A percentile compares a stretch with the other conserved stretches of the same genome.
Evolutionary conservation across 257 asterid genomes (phyloP).

Genomic region (Rauvolfia tetraphylla): DNA sequence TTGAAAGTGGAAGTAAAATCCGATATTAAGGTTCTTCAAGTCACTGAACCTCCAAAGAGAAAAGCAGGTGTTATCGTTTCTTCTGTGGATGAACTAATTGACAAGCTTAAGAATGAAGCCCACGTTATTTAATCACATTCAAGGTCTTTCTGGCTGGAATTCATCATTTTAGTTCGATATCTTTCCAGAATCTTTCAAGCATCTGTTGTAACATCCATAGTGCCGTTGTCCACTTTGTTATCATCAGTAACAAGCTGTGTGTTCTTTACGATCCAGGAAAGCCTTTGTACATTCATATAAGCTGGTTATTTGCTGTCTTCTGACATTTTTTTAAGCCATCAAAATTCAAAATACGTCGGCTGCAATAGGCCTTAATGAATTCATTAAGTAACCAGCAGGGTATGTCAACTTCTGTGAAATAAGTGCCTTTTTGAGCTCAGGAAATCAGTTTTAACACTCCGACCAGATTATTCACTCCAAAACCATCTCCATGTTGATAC

Average conservation of each 20-base stretch:
- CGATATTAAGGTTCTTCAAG: constrained; percentile 69
- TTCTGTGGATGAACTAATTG: constrained; percentile 84
- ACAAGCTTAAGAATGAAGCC: constrained; percentile 83
- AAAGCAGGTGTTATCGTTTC: constrained; percentile 80
- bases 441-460: too few relatives aligned
- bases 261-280: background rate
- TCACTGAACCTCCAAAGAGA: constrained; percentile 86
- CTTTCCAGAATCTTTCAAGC: background rate
- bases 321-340: too few relatives aligned
- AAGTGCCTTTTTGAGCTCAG: too few relatives aligned
- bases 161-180: background rate
- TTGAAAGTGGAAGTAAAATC: constrained; percentile 69
- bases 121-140: constrained; percentile 37
- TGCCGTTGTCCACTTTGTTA: background rate
- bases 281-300: background rate
- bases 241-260: background rate
- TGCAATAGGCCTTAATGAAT: background rate
- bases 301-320: background rate
- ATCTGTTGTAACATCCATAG: background rate
- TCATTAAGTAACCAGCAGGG: background rate
- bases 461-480: too few relatives aligned
- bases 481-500: too few relatives aligned
- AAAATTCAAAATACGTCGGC: background rate
- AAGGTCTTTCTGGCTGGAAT: background rate
- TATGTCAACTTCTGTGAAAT: background rate